phyloP scores from a whole-genome alignment of 2,329 filamentous ascomycete genomes.

The Capronia coronata region DNA sequence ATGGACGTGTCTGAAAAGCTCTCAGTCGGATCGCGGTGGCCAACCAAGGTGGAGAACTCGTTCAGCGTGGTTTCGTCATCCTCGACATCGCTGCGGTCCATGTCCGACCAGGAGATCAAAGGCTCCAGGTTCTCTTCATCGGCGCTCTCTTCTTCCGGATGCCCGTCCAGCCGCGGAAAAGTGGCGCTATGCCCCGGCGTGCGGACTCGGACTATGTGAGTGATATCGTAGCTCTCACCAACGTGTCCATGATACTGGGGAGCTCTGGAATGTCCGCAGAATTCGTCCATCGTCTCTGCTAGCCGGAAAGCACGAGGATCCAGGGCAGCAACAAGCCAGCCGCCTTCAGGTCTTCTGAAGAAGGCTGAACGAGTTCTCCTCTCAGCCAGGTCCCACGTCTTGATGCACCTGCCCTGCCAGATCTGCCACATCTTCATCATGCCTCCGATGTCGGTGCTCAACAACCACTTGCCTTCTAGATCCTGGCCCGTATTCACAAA shows the following conservation, averaged over 20 bases:
- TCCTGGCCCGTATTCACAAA: constrained; percentile 56
- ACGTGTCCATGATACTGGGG: constrained; percentile 21
- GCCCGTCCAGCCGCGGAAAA: constrained; percentile 16
- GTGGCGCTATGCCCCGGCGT: constrained; percentile 24
- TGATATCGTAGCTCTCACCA: constrained; percentile 26
- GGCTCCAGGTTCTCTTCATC: constrained; percentile 4
- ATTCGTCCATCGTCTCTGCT: constrained; percentile 34
- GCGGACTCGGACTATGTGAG: constrained; percentile 23
- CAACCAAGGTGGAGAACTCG: not conserved
- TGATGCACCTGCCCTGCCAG: constrained; percentile 36
- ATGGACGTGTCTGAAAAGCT: not conserved
- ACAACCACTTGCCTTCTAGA: constrained; percentile 49
- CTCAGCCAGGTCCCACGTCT: constrained; percentile 28
- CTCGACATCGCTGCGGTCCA: constrained; percentile 5
- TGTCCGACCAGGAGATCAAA: not conserved
- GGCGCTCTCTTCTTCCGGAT: constrained; percentile 14
- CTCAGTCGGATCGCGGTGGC: not conserved
- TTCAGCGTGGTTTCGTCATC: not conserved
- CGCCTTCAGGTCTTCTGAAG: constrained; percentile 29
- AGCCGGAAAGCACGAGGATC: constrained; percentile 40
- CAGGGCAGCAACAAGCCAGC: constrained; percentile 44
- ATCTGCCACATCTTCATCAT: constrained; percentile 46
- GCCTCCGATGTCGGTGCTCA: constrained; percentile 52
- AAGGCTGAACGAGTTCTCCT: constrained; percentile 9
- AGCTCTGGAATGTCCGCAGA: constrained; percentile 34